Percentiles rank a stretch among this genome's conserved stretches.
These are phyloP conservation scores for Striga asiatica DNA, from an alignment of 257 asterid species.

Conservation along the genomic window DNA sequence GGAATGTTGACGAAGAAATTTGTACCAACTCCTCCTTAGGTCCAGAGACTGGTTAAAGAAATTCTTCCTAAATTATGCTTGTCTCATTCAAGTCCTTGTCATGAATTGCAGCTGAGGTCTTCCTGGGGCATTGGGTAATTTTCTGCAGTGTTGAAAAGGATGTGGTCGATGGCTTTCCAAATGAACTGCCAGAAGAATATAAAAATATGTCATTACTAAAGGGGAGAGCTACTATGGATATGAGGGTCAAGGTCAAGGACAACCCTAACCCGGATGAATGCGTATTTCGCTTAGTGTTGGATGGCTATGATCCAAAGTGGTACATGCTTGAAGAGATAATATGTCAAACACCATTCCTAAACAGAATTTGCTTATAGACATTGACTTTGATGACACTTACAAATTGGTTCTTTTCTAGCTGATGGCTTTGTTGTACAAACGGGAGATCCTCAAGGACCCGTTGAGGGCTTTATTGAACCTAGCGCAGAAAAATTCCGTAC, in stretches of 20 bases:
- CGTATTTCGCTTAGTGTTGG: slow-evolving; percentile 73
- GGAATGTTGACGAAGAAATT: no score
- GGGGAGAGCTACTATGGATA: slow-evolving; percentile 94
- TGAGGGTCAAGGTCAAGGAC: slow-evolving; percentile 97
- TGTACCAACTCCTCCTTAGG: slow-evolving; percentile 10
- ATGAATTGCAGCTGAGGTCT: slow-evolving; percentile 99
- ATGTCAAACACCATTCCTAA: not conserved
- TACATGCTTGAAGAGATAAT: slow-evolving; percentile 10
- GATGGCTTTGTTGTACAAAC: slow-evolving; percentile 99
- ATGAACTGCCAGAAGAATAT: slow-evolving; percentile 90
- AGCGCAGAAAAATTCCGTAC: slow-evolving; percentile 85
- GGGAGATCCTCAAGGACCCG: slow-evolving; percentile 98
- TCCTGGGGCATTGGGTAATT: slow-evolving; percentile 99
- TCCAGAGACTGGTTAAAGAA: slow-evolving; percentile 19
- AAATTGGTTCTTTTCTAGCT: slow-evolving; percentile 50
- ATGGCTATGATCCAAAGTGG: slow-evolving; percentile 98
- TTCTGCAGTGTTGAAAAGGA: slow-evolving; percentile 99
- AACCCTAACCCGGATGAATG: slow-evolving; percentile 76
- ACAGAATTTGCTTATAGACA: not conserved
- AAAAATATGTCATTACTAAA: slow-evolving; percentile 77
- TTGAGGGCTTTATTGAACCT: slow-evolving; percentile 96
- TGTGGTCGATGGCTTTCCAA: slow-evolving; percentile 96
- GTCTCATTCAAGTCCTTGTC: slow-evolving; percentile 87
- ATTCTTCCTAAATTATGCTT: slow-evolving; percentile 36
- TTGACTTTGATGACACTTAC: slow-evolving; percentile 1